phyloP scores from a whole-genome alignment of 1,284 basidiomycete genomes.

The Cutaneotrichosporon sp. region DNA sequence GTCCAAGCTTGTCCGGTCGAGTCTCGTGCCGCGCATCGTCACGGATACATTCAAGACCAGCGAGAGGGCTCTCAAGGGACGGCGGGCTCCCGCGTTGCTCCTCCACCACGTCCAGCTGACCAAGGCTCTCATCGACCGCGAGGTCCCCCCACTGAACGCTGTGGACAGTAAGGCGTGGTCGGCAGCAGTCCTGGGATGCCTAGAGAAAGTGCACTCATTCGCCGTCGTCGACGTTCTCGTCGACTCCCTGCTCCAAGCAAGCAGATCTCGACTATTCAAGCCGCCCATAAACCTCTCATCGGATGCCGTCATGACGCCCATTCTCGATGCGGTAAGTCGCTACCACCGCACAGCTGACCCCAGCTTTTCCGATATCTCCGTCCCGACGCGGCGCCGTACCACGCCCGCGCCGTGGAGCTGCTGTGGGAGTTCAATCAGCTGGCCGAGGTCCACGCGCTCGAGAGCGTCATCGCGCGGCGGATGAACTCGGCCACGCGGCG shows the following conservation, averaged over 20 bases:
- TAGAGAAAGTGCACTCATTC: slow-evolving; percentile 58
- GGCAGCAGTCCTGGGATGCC: slow-evolving; percentile 22
- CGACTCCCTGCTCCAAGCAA: slow-evolving; percentile 56
- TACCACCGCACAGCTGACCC: slow-evolving; percentile 10
- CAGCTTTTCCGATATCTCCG: slow-evolving; percentile 72
- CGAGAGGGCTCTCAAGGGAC: slow-evolving; percentile 1
- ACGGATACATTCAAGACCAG: slow-evolving; percentile 20
- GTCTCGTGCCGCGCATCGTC: slow-evolving; percentile 23
- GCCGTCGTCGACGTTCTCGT: slow-evolving; percentile 61
- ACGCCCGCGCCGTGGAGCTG: slow-evolving; percentile 75
- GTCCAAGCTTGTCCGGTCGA: slow-evolving; percentile 4
- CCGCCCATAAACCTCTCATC: slow-evolving; percentile 24
- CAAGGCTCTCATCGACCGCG: slow-evolving; percentile 24
- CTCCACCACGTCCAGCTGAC: slow-evolving; percentile 20
- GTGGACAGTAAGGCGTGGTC: slow-evolving; percentile 41
- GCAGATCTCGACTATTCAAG: slow-evolving; percentile 23
- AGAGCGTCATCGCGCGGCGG: slow-evolving; percentile 57
- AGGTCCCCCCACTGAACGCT: slow-evolving; percentile 20
- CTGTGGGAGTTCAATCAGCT: slow-evolving; percentile 61
- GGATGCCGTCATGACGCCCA: slow-evolving; percentile 23
- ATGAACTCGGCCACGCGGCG: slow-evolving; percentile 15
- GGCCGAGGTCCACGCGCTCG: slow-evolving; percentile 52
- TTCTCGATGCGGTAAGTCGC: slow-evolving; percentile 30
- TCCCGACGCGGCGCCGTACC: slow-evolving; percentile 64
- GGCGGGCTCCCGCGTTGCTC: slow-evolving; percentile 6